Evolutionary conservation across 768 basidiomycete genomes (phyloP).

Genomic region (Suillus lakei): DNA sequence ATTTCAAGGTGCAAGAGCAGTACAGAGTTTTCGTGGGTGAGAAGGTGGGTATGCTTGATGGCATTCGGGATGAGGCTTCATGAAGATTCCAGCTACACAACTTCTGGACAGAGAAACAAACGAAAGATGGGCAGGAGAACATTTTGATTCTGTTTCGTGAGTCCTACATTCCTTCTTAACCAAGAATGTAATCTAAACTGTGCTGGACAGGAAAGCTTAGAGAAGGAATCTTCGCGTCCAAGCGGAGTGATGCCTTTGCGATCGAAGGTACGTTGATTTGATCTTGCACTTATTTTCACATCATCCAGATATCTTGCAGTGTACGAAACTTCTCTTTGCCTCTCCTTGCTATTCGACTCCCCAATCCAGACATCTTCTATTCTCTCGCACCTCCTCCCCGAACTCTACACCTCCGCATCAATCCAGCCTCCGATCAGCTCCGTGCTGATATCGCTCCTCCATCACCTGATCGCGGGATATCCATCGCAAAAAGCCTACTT

Average conservation of each 20-base stretch:
- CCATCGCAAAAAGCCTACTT: constrained; percentile 67
- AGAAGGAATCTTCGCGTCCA: constrained; percentile 70
- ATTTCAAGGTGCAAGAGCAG: constrained; percentile 62
- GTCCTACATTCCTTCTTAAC: constrained; percentile 26
- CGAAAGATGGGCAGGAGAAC: constrained; percentile 64
- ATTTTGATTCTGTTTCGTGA: constrained; percentile 74
- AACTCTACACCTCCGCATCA: constrained; percentile 43
- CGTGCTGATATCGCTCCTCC: constrained; percentile 56
- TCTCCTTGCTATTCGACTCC: constrained; percentile 65
- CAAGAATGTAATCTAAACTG: constrained; percentile 3
- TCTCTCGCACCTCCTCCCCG: constrained; percentile 60
- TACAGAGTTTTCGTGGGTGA: constrained; percentile 66
- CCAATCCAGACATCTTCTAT: constrained; percentile 66
- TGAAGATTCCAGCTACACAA: constrained; percentile 17
- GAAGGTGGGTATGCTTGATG: constrained; percentile 65
- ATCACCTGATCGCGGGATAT: constrained; percentile 60
- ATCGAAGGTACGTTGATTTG: constrained; percentile 58
- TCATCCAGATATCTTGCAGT: constrained; percentile 42
- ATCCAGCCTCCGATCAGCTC: constrained; percentile 19
- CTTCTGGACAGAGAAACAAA: constrained; percentile 33
- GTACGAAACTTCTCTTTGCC: constrained; percentile 74
- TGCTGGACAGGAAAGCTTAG: constrained; percentile 68
- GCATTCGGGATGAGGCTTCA: constrained; percentile 47
- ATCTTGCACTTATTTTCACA: neutral
- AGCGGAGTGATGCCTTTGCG: constrained; percentile 63